Evolutionary conservation across 305 asterid genomes (phyloP).

Genomic region (Fraxinus velutina): DNA sequence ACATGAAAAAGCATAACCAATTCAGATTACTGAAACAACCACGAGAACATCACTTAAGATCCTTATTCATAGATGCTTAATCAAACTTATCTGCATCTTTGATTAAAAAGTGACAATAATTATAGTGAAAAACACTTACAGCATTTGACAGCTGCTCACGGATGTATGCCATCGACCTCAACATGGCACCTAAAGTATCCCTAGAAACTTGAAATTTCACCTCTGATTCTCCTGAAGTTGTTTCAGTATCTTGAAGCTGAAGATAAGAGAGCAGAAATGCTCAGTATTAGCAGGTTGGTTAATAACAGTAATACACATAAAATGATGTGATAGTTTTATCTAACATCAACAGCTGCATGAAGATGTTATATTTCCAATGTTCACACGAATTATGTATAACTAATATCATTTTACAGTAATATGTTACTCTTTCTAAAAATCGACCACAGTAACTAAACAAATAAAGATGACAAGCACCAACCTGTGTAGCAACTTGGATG

Average conservation of each 20-base stretch:
- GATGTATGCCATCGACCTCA: slow-evolving; percentile 87
- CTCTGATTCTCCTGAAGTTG: slow-evolving; percentile 69
- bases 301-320: slow-evolving; percentile 2
- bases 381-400: slow-evolving; percentile 9
- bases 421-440: neutral
- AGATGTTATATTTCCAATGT: slow-evolving; percentile 11
- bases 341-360: slow-evolving; percentile 2
- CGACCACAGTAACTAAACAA: neutral
- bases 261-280: slow-evolving; percentile 19
- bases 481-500: neutral
- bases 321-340: neutral
- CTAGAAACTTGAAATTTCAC: slow-evolving; percentile 82
- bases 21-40: slow-evolving; percentile 4
- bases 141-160: slow-evolving; percentile 74
- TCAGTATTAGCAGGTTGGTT: slow-evolving; percentile 19
- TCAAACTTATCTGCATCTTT: neutral
- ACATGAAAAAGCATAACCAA: neutral
- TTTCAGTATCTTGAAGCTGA: slow-evolving; percentile 81
- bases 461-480: slow-evolving; percentile 21
- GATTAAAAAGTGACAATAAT: slow-evolving; percentile 7
- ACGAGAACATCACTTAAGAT: neutral
- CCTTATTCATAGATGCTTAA: neutral
- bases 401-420: neutral
- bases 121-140: slow-evolving; percentile 40
- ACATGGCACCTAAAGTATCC: slow-evolving; percentile 85